Evolutionary conservation across 202 grass and related monocot species (phyloP), one percentile per base, ranked within the genome.

Genomic region (Setaria viridis): DNA sequence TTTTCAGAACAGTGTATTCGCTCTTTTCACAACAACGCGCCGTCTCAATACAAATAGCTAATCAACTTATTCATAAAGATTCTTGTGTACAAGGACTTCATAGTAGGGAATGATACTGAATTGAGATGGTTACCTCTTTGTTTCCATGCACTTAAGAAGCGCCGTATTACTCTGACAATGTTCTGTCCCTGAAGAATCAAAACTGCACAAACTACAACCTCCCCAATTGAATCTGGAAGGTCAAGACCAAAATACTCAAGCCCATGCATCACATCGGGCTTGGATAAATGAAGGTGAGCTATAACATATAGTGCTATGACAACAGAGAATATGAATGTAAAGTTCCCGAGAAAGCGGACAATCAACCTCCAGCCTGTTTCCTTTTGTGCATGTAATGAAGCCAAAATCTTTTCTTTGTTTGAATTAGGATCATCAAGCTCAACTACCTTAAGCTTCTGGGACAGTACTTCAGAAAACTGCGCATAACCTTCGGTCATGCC

Each of bases 161-260:
- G 88, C 1, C 78, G 73, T 70, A 79, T 89, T 75, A 90, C 67
- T 79, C 76, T 87, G 53, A 87, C 53, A 80, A 87, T 80, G 72
- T 46, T 80, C 65, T 92, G 88, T 48, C 85, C 88, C 70, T 88
- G 93, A 85, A 95, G 83, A 21, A 92, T 85, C 77, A 95, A 90
- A 70, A 92, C 67, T 51, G 86, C 80, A 72, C 85, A 95, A 43
- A 95, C 85, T 59, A 95, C 70, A 76, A 95, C 76, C 81, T 95
- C 90, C 42, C 90, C 83, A 72, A 95, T 74, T 57, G 93, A 95
- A 74, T 95, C 93, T 29, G 90, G 93, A 88, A 95, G 90, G 79
- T 95, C 93, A 82, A 95, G 74, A 4, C 93, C 93, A 79, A 90
- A 77, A 82, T 87, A 92, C 83, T 95, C 93, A 76, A 95, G 88